These are phyloP conservation scores for Sporothrix variecibatus DNA, from an alignment of 2,329 filamentous ascomycete genomes.

Conservation along the genomic window DNA sequence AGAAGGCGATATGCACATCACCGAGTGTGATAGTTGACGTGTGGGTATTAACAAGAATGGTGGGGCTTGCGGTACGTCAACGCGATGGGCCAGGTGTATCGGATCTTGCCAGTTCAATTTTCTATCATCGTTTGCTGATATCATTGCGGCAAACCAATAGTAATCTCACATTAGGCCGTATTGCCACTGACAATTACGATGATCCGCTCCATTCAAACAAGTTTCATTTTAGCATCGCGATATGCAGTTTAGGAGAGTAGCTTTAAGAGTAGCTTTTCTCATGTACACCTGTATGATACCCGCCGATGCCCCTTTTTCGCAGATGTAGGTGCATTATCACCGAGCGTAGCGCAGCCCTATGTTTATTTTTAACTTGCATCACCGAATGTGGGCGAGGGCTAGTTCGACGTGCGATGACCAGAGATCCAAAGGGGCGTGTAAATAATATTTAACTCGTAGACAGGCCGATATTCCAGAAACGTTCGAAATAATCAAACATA, in stretches of 20 bases:
- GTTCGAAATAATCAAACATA: background rate
- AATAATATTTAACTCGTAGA: background rate
- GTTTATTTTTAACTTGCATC: background rate
- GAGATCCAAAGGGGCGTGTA: background rate
- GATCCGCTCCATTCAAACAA: background rate
- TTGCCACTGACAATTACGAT: background rate
- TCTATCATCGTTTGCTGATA: background rate
- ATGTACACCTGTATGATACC: background rate
- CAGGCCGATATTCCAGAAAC: background rate
- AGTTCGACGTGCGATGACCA: background rate
- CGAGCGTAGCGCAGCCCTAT: background rate
- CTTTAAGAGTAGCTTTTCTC: too few relatives aligned
- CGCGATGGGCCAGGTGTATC: background rate
- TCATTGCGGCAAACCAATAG: background rate
- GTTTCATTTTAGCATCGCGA: background rate
- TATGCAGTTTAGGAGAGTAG: background rate
- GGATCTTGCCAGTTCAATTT: background rate
- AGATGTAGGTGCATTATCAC: constrained; percentile 8
- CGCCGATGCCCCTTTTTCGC: background rate
- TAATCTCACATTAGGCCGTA: background rate
- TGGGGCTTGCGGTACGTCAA: background rate
- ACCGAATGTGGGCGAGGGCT: background rate
- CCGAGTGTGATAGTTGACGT: background rate
- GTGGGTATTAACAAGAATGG: background rate
- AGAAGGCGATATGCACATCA: background rate